These are phyloP conservation scores for Rosa persica DNA, from an alignment of 306 rosid species.

Conservation along the genomic window DNA sequence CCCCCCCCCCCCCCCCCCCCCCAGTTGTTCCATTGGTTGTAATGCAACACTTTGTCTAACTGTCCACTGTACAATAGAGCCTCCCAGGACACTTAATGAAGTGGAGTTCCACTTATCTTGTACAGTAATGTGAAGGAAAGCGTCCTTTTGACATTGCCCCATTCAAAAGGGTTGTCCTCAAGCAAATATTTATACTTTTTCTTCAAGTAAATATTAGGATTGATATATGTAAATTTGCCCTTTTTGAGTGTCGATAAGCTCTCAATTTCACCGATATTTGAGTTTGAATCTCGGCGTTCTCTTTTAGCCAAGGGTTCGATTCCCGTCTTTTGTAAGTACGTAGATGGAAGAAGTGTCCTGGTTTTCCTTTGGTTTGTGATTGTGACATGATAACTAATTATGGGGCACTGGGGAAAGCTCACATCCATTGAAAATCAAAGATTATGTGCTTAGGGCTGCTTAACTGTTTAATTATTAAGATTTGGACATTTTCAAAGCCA, in stretches of 20 bases:
- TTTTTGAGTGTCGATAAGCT: too few relatives aligned
- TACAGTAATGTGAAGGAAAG: slow-evolving; percentile 42
- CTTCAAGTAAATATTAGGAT: too few relatives aligned
- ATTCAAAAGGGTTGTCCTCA: neutral
- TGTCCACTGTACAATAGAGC: slow-evolving; percentile 23
- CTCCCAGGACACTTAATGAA: slow-evolving; percentile 22
- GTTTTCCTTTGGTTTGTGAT: neutral
- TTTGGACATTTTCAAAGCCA: neutral
- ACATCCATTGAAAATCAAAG: neutral
- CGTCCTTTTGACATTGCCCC: neutral
- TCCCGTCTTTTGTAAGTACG: too few relatives aligned
- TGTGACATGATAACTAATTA: neutral
- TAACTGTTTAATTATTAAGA: neutral
- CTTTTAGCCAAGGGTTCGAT: too few relatives aligned
- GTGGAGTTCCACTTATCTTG: slow-evolving; percentile 43
- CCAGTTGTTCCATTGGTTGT: slow-evolving; percentile 41
- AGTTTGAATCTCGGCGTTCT: too few relatives aligned
- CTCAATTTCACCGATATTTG: too few relatives aligned
- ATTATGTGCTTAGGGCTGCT: neutral
- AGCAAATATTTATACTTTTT: neutral
- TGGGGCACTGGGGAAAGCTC: neutral
- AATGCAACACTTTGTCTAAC: slow-evolving; percentile 34
- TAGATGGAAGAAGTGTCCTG: too few relatives aligned
- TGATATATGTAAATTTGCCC: too few relatives aligned
- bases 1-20: too few relatives aligned